phyloP scores from a whole-genome alignment of 345 rosid genomes.

The Anastatica hierochuntica region DNA sequence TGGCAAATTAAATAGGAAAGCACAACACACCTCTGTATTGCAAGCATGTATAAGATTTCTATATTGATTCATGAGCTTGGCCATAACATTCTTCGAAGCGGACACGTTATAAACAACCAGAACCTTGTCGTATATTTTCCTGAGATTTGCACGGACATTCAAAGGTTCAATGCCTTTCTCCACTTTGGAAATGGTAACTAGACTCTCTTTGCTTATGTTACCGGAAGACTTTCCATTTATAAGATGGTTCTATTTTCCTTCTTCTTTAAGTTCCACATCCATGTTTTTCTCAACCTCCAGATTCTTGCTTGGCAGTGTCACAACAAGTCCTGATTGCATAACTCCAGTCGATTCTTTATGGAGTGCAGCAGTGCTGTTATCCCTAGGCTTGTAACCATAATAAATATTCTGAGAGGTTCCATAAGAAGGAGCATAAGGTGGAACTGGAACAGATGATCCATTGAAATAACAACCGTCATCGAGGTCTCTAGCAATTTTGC shows the following conservation, averaged over 20 bases:
- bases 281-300: background rate
- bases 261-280: background rate
- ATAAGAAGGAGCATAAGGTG: background rate
- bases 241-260: background rate
- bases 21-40: slow-evolving; percentile 69
- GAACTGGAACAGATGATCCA: background rate
- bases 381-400: background rate
- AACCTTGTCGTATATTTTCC: slow-evolving; percentile 46
- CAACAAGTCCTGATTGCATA: slow-evolving; percentile 11
- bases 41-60: slow-evolving; percentile 70
- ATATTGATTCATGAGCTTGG: slow-evolving; percentile 49
- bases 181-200: slow-evolving; percentile 5
- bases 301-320: slow-evolving; percentile 7
- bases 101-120: slow-evolving; percentile 53
- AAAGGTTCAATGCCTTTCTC: background rate
- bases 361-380: background rate
- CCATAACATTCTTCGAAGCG: slow-evolving; percentile 43
- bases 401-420: too few relatives aligned
- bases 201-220: background rate
- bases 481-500: slow-evolving; percentile 1
- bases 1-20: background rate
- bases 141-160: slow-evolving; percentile 36
- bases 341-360: slow-evolving; percentile 17
- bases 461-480: background rate
- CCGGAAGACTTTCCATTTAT: slow-evolving; percentile 13